Evolutionary conservation across 108 stramenopile species (phyloP), one percentile per base, ranked within the genome.

Genomic region (Skeletonema costatum): DNA sequence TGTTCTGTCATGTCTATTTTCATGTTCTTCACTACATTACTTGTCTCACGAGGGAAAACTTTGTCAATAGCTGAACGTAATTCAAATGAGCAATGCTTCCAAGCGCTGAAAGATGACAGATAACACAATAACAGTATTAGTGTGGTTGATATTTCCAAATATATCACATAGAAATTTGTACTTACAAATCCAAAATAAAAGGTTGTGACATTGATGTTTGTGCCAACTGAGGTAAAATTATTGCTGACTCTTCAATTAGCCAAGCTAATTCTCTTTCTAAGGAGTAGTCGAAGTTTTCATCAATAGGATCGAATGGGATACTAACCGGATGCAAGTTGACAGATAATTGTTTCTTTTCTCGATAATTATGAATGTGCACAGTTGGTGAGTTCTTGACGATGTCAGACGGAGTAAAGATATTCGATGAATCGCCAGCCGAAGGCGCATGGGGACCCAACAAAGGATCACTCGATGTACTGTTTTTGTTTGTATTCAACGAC

Each of bases 191-290:
- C n/a, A 51, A 17, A 5, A 51, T 7, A 35, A 48, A 48, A 13
- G 62, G 42, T 65, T 70, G 61, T 31, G 60, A 77, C 31, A 31
- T 42, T 19, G 21, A 36, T 14, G 36, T 48, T 14, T 60, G 63
- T 7, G 41, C 11, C 17, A 60, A 50, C 1, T 36, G 14, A 58
- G 78, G 73, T 5, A 80, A 38, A 8, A 74, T 33, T 29, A 80
- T 39, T 6, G 35, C 11, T n/a, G 60, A 74, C 59, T 80, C 79
- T 80, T 80, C 79, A 33, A 80, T 50, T 1, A 80, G 42, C 79
- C 79, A 80, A 0, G 79, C 79, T 39, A 74, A 33, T 59, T 80
- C 79, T 61, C 68, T 64, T 68, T 69, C 68, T n/a, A 74, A 35
- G 0, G 48, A 31, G 12, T 32, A 16, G 7, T 60, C 46, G 4